Base-by-base conservation (phyloP, 495 filamentous ascomycete species). In the Penicillium crystallinum region DNA sequence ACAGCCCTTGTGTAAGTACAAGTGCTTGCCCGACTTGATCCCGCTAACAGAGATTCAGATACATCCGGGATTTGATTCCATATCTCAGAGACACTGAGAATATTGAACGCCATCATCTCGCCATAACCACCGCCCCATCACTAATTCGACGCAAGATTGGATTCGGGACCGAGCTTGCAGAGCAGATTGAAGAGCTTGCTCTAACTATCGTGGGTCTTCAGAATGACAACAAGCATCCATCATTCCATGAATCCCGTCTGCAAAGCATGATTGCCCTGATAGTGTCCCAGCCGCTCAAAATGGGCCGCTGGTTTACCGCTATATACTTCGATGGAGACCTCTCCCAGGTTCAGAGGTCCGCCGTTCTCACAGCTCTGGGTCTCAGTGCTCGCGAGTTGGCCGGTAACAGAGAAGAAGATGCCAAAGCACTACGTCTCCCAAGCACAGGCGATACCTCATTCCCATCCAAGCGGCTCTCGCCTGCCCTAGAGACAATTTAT, bases 291-390 rank as follows among this genome's bases (percentile, higher is more conserved):
- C 90, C 95, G 0, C 64, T 81, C 17, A 78, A 77, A 39, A 89
- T 96, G 82, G 91, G 84, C 2, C 84, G 78, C 31, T 92, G 89
- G 85, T 89, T 96, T 50, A 80, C 87, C 1, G 84, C 82, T 48
- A 84, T 87, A 0, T 95, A 92, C 70, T 97, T 95, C 63, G 86
- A 87, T 34, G 95, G 91, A 9, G 95, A 97, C 56, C 88, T 92
- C 58, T 95, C 90, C 0, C 74, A 97, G 40, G 78, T 81, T 0
- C 92, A 97, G 60, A 79, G 93, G 30, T 86, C 85, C 10, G 82
- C 86, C 0, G 77, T 97, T 33, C 84, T 97, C 33, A 87, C 86
- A 44, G 83, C 86, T 5, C 71, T 97, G 15, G 91, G 92, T 12
- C 71, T 99, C 0, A 81, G 84, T 40, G 90, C 88, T n/a, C 80